Conservation (phyloP, 768 basidiomycete species). For the Tulasnella sp. region DNA sequence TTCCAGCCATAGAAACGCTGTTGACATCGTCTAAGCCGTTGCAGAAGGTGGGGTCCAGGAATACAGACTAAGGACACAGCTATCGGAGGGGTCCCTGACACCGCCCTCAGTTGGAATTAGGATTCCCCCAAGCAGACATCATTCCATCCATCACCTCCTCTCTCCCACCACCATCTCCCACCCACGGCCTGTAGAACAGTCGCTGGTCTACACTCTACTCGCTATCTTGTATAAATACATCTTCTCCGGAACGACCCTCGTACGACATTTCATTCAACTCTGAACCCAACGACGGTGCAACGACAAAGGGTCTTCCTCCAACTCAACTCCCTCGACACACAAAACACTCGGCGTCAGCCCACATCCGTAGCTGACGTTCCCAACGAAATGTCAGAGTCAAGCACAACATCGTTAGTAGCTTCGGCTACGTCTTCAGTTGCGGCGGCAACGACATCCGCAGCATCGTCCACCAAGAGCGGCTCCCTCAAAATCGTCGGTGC, state of each 20-base stretch:
- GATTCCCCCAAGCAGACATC: not conserved
- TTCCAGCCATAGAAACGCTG: too few species aligned
- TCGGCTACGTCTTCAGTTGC: conserved; percentile 15
- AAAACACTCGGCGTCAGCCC: not conserved
- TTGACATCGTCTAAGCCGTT: not conserved
- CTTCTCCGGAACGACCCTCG: not conserved
- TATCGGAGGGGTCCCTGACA: not conserved
- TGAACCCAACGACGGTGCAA: not conserved
- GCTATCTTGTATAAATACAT: not conserved
- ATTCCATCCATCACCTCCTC: not conserved
- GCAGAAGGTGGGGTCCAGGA: not conserved
- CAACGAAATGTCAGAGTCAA: conserved; percentile 23
- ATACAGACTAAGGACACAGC: not conserved
- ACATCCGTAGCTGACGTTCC: conserved; percentile 18
- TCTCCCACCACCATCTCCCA: not conserved
- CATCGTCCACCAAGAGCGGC: not conserved
- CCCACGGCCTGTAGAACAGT: not conserved
- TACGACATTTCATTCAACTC: not conserved
- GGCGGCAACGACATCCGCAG: conserved; percentile 13
- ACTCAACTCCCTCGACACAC: not conserved
- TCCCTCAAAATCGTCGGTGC: conserved; percentile 16
- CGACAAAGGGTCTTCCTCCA: not conserved
- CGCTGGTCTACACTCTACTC: not conserved
- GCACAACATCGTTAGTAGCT: conserved; percentile 7
- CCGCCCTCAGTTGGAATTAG: not conserved